These are phyloP conservation scores for Psilocybe tampanensis DNA, from an alignment of 768 basidiomycete species.

Conservation along the genomic window DNA sequence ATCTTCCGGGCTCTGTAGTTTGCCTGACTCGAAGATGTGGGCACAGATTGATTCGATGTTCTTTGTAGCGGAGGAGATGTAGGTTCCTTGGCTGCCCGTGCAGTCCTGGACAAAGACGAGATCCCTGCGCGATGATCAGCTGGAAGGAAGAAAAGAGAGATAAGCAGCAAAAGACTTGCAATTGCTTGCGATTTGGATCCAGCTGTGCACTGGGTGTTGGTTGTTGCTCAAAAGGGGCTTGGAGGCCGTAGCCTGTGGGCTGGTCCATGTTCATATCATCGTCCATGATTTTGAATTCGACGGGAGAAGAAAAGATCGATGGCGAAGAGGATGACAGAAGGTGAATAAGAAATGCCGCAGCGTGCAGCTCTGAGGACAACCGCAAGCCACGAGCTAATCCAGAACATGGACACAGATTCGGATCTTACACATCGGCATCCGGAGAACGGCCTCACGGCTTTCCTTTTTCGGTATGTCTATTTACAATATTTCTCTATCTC, in stretches of 20 bases:
- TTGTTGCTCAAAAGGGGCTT: slow-evolving; percentile 35
- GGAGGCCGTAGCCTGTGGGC: slow-evolving; percentile 30
- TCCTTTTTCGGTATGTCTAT: slow-evolving; percentile 8
- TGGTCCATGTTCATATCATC: slow-evolving; percentile 76
- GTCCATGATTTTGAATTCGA: slow-evolving; percentile 56
- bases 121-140: slow-evolving; percentile 54
- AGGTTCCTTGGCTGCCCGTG: slow-evolving; percentile 89
- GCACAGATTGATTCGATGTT: slow-evolving; percentile 96
- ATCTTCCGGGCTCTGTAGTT: slow-evolving; percentile 85
- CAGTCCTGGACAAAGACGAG: slow-evolving; percentile 96
- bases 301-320: slow-evolving; percentile 12
- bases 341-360: slow-evolving; percentile 5
- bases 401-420: slow-evolving; percentile 35
- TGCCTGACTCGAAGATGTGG: slow-evolving; percentile 92
- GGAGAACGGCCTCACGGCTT: slow-evolving; percentile 24
- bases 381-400: slow-evolving; percentile 20
- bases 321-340: slow-evolving; percentile 8
- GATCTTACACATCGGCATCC: slow-evolving; percentile 45
- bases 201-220: slow-evolving; percentile 28
- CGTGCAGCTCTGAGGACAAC: slow-evolving; percentile 1
- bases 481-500: slow-evolving; percentile 34
- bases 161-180: slow-evolving; percentile 47
- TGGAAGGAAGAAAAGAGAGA: not conserved
- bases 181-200: slow-evolving; percentile 64
- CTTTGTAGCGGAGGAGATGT: slow-evolving; percentile 92